Base-by-base conservation (phyloP, 176 grass and related monocot species). In the Alopecurus myosuroides region DNA sequence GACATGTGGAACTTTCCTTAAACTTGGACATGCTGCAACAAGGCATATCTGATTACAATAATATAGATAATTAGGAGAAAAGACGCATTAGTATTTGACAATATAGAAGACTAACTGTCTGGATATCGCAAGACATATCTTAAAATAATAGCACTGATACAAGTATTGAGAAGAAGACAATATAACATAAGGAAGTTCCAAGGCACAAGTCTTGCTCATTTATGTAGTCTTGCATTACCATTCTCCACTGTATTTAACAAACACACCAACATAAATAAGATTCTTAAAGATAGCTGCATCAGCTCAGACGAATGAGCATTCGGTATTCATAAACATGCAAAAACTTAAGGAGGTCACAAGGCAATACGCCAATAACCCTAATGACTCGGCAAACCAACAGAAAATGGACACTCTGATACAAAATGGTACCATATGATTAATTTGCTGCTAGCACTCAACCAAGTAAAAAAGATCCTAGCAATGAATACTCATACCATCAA, bases 1-100 rank as follows among this genome's bases (percentile, higher is more conserved):
- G 44, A 98, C 96, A 85, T 95, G 89, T 19, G 87, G 89, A 84
- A 98, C 48, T 63, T 94, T 95, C 70, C 74, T 94, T 84, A 98
- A 85, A 63, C 71, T 87, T 63, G 91, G 93, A 80, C 96, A 98
- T 39, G 91, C 96, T 98, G 78, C n/a, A 71, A 34, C 82, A 53
- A 29, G 55, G 40, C 49, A 87, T 44, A 82, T 84, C 63, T 74
- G 56, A 40, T 82, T 81, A 33, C n/a, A 50, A 49, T 75, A 61
- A 33, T 81, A 9, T 20, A 84, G 31, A 85, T 35, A 82, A 88
- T 14, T 25, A 44, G 11, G 28, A 65, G 73, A 90, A 51, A 31
- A 1, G 26, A 20, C 15, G 53, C 25, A 22, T 41, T 78, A 18
- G 49, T 49, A 83, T 72, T 63, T 84, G 23, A 82, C 11, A 11